Conservation (phyloP, 495 filamentous ascomycete species). For the Niebla homalea region DNA sequence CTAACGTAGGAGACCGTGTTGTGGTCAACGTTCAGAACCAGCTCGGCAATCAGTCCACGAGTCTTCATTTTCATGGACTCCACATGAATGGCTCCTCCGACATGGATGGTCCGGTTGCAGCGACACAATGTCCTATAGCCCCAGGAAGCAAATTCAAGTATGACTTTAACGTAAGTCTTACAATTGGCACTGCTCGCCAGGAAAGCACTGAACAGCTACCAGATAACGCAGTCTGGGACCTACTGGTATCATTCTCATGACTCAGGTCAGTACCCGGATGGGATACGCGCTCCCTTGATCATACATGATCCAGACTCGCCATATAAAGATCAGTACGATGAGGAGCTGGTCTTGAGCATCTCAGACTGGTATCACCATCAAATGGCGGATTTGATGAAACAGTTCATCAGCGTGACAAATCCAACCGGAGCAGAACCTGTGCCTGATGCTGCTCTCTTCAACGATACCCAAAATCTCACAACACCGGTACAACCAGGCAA, state of each 20-base stretch:
- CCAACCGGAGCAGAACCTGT: conserved; percentile 47
- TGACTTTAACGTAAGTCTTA: conserved; percentile 50
- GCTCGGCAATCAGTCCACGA: conserved; percentile 60
- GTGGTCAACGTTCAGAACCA: conserved; percentile 63
- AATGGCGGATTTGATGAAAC: conserved; percentile 36
- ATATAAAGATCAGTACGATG: conserved; percentile 48
- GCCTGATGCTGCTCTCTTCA: conserved; percentile 54
- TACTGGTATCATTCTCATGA: conserved; percentile 81
- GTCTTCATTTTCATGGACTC: conserved; percentile 64
- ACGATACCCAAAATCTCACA: conserved; percentile 40
- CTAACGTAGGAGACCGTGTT: conserved; percentile 56
- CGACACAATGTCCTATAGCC: conserved; percentile 49
- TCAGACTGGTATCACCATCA: conserved; percentile 52
- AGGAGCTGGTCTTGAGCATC: conserved; percentile 49
- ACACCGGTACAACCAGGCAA: conserved; percentile 35
- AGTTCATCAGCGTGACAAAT: conserved; percentile 42
- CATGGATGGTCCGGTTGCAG: conserved; percentile 55
- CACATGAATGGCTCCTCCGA: conserved; percentile 47
- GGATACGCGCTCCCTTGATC: conserved; percentile 58
- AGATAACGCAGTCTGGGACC: conserved; percentile 62
- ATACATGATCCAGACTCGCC: conserved; percentile 56
- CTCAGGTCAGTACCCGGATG: conserved; percentile 66
- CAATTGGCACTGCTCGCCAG: no score
- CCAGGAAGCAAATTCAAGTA: conserved; percentile 53
- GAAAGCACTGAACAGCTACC: neutral